A percentile compares a stretch with the other conserved stretches of the same genome.
phyloP scores from a whole-genome alignment of 208 protist genomes.

The Leishmania tarentolae region DNA sequence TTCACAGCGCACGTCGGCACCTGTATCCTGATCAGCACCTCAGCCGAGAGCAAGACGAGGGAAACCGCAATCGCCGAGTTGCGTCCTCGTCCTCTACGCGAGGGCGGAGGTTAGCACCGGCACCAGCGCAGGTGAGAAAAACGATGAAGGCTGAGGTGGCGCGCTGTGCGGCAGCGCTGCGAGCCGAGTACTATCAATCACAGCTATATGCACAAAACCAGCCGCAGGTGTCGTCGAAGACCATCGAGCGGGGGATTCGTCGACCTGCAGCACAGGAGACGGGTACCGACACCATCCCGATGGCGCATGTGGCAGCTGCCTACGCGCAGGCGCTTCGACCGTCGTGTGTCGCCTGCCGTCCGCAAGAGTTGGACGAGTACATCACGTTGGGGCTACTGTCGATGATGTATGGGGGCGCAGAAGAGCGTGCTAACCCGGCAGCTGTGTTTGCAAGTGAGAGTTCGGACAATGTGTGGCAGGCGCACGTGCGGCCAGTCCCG shows the following conservation, averaged over 20 bases:
- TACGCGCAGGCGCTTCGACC: slow-evolving; percentile 30
- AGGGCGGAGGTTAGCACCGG: not conserved
- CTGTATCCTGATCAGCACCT: not conserved
- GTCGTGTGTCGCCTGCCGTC: slow-evolving; percentile 35
- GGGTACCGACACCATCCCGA: not conserved
- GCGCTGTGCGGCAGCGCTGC: slow-evolving; percentile 22
- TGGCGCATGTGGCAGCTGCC: not conserved
- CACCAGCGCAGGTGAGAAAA: not conserved
- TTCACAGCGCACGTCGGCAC: not conserved
- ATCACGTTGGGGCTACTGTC: slow-evolving; percentile 34
- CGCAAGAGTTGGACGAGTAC: slow-evolving; percentile 34
- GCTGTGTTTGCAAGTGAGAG: too few species aligned
- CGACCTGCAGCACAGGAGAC: not conserved
- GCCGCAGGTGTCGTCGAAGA: not conserved
- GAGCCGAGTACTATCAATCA: slow-evolving; percentile 33
- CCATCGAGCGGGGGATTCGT: not conserved
- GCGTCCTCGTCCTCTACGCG: not conserved
- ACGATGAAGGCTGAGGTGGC: not conserved
- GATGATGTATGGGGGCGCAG: slow-evolving; percentile 8
- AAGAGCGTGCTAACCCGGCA: not conserved
- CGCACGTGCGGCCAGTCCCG: too few species aligned
- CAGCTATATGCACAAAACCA: not conserved
- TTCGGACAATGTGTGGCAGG: not conserved
- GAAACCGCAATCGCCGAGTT: not conserved
- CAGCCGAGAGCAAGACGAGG: not conserved